Percentiles rank a stretch among this genome's conserved stretches.
phyloP scores from a whole-genome alignment of 495 filamentous ascomycete genomes.

The Penicillium macrosclerotiorum region DNA sequence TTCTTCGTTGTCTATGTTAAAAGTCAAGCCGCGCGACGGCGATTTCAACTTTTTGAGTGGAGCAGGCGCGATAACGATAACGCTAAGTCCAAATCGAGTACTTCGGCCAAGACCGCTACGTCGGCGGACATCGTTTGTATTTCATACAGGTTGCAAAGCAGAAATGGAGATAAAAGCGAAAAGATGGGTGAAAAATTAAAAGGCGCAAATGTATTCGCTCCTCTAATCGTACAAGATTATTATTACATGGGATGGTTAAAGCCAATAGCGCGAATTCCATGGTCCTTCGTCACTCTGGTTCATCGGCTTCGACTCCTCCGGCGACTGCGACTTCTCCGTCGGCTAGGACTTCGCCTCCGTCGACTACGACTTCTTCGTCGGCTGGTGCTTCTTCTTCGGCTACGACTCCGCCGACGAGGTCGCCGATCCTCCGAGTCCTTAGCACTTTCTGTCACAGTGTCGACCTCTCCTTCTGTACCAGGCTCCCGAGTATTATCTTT shows the following conservation, averaged over 20 bases:
- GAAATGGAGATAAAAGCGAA: too few species aligned
- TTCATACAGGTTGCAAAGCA: too few species aligned
- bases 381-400: slow-evolving; percentile 13
- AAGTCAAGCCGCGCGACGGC: slow-evolving; percentile 12
- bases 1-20: neutral
- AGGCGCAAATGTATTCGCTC: too few species aligned
- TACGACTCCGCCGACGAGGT: slow-evolving; percentile 19
- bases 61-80: slow-evolving; percentile 18
- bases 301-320: slow-evolving; percentile 4
- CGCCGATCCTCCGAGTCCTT: slow-evolving; percentile 28
- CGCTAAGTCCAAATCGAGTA: slow-evolving; percentile 4
- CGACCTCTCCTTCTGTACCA: slow-evolving; percentile 14
- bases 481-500: slow-evolving; percentile 19
- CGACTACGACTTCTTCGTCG: slow-evolving; percentile 13
- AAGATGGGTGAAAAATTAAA: too few species aligned
- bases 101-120: too few species aligned
- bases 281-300: too few species aligned
- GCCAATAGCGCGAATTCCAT: neutral
- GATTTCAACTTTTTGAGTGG: slow-evolving; percentile 30
- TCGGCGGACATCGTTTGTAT: too few species aligned
- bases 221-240: slow-evolving; percentile 12
- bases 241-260: slow-evolving; percentile 13
- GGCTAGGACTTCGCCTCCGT: slow-evolving; percentile 12
- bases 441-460: slow-evolving; percentile 21
- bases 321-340: slow-evolving; percentile 15